Evolutionary conservation across 2,329 filamentous ascomycete species (phyloP).

Genomic region (Talaromyces sp.): DNA sequence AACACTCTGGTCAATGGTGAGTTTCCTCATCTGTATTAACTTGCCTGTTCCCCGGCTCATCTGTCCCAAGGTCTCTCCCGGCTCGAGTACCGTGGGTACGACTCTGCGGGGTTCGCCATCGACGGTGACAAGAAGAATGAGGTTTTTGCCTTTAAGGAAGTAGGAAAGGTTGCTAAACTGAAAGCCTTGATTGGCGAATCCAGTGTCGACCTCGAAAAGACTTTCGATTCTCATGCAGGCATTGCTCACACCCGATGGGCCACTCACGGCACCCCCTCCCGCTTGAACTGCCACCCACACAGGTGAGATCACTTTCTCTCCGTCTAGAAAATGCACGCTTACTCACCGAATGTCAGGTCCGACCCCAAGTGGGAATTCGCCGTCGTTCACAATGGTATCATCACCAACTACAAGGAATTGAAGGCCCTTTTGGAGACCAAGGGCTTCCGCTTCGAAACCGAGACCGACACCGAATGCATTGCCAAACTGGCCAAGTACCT

Average conservation of each 20-base stretch:
- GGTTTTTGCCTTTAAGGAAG: conserved; percentile 96
- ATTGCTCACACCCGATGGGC: conserved; percentile 99
- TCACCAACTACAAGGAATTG: conserved; percentile 99
- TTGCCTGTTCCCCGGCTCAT: not conserved
- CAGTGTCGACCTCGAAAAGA: conserved; percentile 80
- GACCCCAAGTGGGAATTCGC: conserved; percentile 94
- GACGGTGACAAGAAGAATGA: conserved; percentile 99
- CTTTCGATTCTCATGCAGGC: conserved; percentile 96
- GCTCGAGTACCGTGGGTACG: conserved; percentile 97
- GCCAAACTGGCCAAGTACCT: conserved; percentile 98
- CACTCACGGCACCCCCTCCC: conserved; percentile 91
- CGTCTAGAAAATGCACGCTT: not conserved
- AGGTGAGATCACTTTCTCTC: conserved; percentile 56
- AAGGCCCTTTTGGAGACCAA: conserved; percentile 89
- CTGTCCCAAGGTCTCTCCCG: conserved; percentile 70
- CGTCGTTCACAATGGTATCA: conserved; percentile 99
- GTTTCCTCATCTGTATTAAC: conserved; percentile 26
- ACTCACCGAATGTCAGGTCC: conserved; percentile 57
- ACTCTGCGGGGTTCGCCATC: conserved; percentile 91
- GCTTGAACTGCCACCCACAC: conserved; percentile 96
- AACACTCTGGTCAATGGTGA: conserved; percentile 93
- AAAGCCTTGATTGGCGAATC: conserved; percentile 84
- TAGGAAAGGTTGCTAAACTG: conserved; percentile 97
- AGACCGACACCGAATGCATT: conserved; percentile 99
- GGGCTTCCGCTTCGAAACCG: conserved; percentile 98